Evolutionary conservation across 352 stramenopile species (phyloP).

Genomic region (Blastocystis sp.): DNA sequence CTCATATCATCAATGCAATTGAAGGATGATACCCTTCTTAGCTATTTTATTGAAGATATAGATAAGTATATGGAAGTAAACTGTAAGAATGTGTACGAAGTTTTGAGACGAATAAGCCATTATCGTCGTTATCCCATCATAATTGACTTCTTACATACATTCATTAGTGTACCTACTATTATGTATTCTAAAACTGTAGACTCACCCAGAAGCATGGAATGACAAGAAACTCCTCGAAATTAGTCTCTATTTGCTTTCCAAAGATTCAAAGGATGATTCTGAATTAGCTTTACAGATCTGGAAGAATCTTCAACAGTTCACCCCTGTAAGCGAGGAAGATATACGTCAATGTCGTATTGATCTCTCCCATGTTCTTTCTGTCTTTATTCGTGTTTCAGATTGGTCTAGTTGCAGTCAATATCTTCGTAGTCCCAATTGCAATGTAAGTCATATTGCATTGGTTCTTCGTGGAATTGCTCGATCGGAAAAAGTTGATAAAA

Average conservation of each 20-base stretch:
- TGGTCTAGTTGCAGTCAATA: background rate
- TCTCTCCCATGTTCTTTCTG: background rate
- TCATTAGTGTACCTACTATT: background rate
- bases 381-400: background rate
- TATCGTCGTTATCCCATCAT: conserved; percentile 8
- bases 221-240: background rate
- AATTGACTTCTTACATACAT: background rate
- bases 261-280: background rate
- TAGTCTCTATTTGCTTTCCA: background rate
- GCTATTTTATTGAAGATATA: background rate
- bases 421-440: background rate
- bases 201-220: background rate
- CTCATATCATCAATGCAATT: conserved; percentile 16
- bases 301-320: background rate
- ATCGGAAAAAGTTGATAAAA: background rate
- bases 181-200: background rate
- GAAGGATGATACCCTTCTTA: conserved; percentile 9
- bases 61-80: background rate
- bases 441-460: background rate
- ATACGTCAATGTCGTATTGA: background rate
- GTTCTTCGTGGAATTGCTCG: background rate
- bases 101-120: conserved; percentile 2
- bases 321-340: background rate
- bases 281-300: background rate
- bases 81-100: background rate